A percentile compares a stretch with the other conserved stretches of the same genome.
Evolutionary conservation across 2,329 filamentous ascomycete species (phyloP).

Genomic region (Arthrobotrys conoides): DNA sequence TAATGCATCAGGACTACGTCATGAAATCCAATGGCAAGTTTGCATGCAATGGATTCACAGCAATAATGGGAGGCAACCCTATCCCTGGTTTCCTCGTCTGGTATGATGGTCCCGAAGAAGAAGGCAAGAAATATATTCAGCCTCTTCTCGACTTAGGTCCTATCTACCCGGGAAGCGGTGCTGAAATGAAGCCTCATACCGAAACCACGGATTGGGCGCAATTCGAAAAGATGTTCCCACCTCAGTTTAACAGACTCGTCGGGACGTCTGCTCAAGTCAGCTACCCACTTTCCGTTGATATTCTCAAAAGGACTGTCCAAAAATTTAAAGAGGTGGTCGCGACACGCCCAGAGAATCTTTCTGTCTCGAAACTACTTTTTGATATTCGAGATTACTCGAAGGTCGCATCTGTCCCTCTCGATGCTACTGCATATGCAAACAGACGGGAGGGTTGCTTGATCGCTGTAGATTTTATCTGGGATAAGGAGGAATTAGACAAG

Average conservation of each 20-base stretch:
- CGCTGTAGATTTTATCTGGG: slow-evolving; percentile 44
- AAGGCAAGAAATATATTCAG: slow-evolving; percentile 36
- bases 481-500: slow-evolving; percentile 40
- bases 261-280: slow-evolving; percentile 44
- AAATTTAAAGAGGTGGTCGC: slow-evolving; percentile 24
- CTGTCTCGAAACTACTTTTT: slow-evolving; percentile 41
- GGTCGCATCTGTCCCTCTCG: slow-evolving; percentile 44
- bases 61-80: slow-evolving; percentile 15
- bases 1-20: slow-evolving; percentile 37
- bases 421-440: slow-evolving; percentile 56
- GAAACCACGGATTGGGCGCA: slow-evolving; percentile 42
- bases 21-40: slow-evolving; percentile 56
- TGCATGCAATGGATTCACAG: slow-evolving; percentile 32
- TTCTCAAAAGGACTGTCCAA: slow-evolving; percentile 28
- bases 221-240: slow-evolving; percentile 38
- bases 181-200: slow-evolving; percentile 35
- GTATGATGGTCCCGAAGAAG: slow-evolving; percentile 56
- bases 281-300: slow-evolving; percentile 28
- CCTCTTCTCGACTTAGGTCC: slow-evolving; percentile 42
- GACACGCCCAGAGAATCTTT: slow-evolving; percentile 36
- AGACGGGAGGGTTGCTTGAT: slow-evolving; percentile 41
- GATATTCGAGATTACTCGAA: slow-evolving; percentile 53
- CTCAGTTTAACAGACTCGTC: slow-evolving; percentile 45
- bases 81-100: slow-evolving; percentile 47
- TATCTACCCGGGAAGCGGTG: slow-evolving; percentile 21